Conservation (phyloP, 371 early-diverging fungal genomes). For the Batkoa obscura region DNA sequence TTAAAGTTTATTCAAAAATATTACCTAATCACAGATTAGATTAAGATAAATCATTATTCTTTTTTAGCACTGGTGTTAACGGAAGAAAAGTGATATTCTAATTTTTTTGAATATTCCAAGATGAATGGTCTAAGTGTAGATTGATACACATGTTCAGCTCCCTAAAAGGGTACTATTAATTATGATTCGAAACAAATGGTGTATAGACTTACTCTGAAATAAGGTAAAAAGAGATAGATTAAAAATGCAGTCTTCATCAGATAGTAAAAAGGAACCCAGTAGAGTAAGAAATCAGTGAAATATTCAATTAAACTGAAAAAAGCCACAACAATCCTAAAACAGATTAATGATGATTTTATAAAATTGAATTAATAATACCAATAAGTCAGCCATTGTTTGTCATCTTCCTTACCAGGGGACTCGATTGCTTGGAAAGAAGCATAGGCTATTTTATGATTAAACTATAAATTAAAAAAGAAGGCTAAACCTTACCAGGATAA, state of each 20-base stretch:
- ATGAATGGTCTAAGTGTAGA: no score
- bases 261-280: constrained; percentile 90
- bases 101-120: no score
- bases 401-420: constrained; percentile 48
- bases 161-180: no score
- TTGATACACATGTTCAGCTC: no score
- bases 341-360: neutral
- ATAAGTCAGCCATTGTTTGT: constrained; percentile 76
- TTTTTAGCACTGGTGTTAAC: no score
- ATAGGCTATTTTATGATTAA: constrained; percentile 31
- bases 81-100: no score
- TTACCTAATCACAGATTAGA: no score
- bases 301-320: constrained; percentile 65
- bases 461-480: neutral
- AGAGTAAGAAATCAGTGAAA: constrained; percentile 60
- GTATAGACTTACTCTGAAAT: constrained; percentile 12
- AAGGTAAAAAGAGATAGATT: constrained; percentile 27
- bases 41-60: no score
- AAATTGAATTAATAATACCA: constrained; percentile 17
- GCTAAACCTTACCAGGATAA: constrained; percentile 41
- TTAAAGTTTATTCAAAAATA: no score
- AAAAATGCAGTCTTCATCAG: constrained; percentile 70
- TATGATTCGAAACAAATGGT: no score
- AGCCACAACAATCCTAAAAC: constrained; percentile 59
- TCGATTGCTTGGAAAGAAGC: constrained; percentile 86